Conservation (phyloP, 768 basidiomycete genomes). For the Psilocybe sp. region DNA sequence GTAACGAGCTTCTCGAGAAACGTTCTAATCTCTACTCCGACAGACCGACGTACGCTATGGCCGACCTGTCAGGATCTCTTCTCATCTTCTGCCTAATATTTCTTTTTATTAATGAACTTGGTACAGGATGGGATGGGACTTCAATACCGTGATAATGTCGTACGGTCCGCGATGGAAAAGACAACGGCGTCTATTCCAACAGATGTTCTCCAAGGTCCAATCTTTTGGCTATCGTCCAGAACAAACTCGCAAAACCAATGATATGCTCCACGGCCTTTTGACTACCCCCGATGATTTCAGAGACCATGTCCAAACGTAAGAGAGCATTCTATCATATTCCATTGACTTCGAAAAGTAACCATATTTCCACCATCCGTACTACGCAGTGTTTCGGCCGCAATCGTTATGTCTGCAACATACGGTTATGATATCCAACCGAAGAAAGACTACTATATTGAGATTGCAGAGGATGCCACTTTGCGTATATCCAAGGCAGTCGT, state of each 20-base stretch:
- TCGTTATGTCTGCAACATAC: slow-evolving; percentile 40
- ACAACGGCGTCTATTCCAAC: slow-evolving; percentile 1
- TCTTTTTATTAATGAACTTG: too few species aligned
- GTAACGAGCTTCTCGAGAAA: too few species aligned
- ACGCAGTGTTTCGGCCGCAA: slow-evolving; percentile 33
- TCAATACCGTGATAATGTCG: neutral
- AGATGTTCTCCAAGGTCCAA: neutral
- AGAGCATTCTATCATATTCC: too few species aligned
- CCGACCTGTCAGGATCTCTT: too few species aligned
- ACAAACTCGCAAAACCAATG: slow-evolving; percentile 20
- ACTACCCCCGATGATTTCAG: slow-evolving; percentile 7
- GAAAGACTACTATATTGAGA: slow-evolving; percentile 40
- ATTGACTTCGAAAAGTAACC: too few species aligned
- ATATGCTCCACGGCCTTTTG: slow-evolving; percentile 12
- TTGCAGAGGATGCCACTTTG: slow-evolving; percentile 35
- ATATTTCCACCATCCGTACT: neutral
- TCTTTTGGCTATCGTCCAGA: slow-evolving; percentile 5
- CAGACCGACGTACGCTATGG: too few species aligned
- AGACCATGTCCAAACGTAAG: slow-evolving; percentile 8
- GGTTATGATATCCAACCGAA: slow-evolving; percentile 37
- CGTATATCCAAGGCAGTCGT: slow-evolving; percentile 27
- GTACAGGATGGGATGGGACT: neutral
- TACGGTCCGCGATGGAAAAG: slow-evolving; percentile 1
- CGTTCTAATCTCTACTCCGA: too few species aligned
- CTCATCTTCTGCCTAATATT: too few species aligned